These are phyloP conservation scores for Mycena chlorophos DNA, from an alignment of 768 basidiomycete species.

Conservation along the genomic window DNA sequence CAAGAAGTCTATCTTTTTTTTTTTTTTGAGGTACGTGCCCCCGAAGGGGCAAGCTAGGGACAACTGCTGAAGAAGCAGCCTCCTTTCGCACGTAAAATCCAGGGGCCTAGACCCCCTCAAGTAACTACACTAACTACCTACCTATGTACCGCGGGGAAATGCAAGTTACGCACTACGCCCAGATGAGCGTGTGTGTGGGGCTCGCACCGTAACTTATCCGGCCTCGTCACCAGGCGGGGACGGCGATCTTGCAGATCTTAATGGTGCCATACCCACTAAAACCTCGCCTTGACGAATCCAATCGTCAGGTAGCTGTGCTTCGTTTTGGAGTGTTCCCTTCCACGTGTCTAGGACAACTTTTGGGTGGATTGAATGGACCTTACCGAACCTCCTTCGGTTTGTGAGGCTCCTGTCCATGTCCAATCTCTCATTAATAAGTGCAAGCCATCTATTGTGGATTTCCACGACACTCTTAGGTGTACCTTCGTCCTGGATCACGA, in stretches of 20 bases:
- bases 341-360: conserved; percentile 12
- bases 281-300: conserved; percentile 13
- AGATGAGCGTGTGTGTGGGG: not conserved
- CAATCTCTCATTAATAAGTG: conserved; percentile 3
- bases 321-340: conserved; percentile 1
- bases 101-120: not conserved
- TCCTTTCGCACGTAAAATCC: not conserved
- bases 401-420: not conserved
- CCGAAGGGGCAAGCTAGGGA: not conserved
- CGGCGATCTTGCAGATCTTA: not conserved
- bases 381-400: not conserved
- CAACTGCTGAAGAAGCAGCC: not conserved
- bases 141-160: not conserved
- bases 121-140: not conserved
- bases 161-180: not conserved
- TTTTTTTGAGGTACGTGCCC: not conserved
- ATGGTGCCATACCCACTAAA: conserved; percentile 20
- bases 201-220: not conserved
- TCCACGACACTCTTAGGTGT: not conserved
- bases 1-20: too few species aligned
- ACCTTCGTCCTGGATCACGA: conserved; percentile 9
- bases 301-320: conserved; percentile 5
- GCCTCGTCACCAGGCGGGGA: not conserved
- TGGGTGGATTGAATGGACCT: not conserved
- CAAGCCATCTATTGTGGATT: conserved; percentile 10